Conservation (phyloP, 352 stramenopile species). For the Phytophthora boehmeriae region DNA sequence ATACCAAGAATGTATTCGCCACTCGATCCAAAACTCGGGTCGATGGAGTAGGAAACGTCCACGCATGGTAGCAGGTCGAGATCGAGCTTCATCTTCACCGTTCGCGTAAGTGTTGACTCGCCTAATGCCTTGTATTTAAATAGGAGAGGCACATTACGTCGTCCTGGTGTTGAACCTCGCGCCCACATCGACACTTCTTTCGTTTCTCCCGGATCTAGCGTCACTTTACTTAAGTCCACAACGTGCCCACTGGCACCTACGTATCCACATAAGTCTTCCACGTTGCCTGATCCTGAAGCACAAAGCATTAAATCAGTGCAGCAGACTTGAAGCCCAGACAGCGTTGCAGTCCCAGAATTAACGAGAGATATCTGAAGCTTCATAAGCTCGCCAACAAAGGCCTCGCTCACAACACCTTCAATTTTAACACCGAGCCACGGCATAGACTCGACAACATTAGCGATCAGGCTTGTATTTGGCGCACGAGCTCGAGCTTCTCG, state of each 20-base stretch:
- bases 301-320: constrained; percentile 73
- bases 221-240: constrained; percentile 57
- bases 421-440: constrained; percentile 83
- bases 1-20: constrained; percentile 81
- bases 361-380: constrained; percentile 53
- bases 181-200: constrained; percentile 61
- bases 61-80: constrained; percentile 67
- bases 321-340: constrained; percentile 64
- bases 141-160: constrained; percentile 55
- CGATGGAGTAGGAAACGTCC: constrained; percentile 65
- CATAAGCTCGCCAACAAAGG: constrained; percentile 71
- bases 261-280: constrained; percentile 47
- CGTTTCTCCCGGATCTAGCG: constrained; percentile 56
- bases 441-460: constrained; percentile 74
- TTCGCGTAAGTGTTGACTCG: constrained; percentile 29
- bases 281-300: constrained; percentile 31
- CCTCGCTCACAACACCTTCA: constrained; percentile 42
- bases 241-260: constrained; percentile 73
- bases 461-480: constrained; percentile 78
- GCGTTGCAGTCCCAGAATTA: constrained; percentile 59
- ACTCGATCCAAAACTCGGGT: constrained; percentile 63
- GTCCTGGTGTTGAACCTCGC: constrained; percentile 41
- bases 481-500: constrained; percentile 74
- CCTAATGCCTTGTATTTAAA: constrained; percentile 67
- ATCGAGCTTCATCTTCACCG: constrained; percentile 63